phyloP scores from a whole-genome alignment of 306 rosid genomes.

The Rosa chinensis region DNA sequence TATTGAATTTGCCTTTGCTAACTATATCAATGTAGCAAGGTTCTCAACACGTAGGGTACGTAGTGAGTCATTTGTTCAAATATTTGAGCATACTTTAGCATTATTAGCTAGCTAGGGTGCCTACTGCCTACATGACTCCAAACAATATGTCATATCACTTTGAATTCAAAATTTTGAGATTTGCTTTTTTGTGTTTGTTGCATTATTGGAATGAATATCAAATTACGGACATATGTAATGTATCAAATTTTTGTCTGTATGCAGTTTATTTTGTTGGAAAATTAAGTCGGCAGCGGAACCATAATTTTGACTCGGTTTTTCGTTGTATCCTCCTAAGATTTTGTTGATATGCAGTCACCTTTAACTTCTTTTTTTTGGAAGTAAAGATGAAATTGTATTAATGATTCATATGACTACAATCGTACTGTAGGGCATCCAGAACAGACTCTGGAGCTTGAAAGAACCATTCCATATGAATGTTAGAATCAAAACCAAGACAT shows the following conservation, averaged over 20 bases:
- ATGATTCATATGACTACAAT: too few relatives aligned
- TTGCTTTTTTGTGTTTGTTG: background rate
- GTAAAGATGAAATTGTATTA: too few relatives aligned
- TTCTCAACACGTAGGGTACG: background rate
- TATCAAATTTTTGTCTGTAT: background rate
- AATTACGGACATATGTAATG: background rate
- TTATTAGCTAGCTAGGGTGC: background rate
- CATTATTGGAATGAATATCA: background rate
- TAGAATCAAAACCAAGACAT: too few relatives aligned
- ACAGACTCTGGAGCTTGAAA: too few relatives aligned
- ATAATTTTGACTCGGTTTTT: background rate
- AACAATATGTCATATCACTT: background rate
- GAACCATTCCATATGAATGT: too few relatives aligned
- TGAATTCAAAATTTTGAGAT: background rate
- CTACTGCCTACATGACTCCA: background rate
- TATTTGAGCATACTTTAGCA: background rate
- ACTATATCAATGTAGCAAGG: background rate
- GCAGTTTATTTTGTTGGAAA: background rate
- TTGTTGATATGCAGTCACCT: background rate
- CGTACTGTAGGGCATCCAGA: too few relatives aligned
- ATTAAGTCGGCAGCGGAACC: background rate
- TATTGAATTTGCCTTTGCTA: background rate
- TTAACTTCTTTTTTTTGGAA: background rate
- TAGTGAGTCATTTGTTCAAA: background rate
- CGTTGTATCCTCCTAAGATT: background rate